A percentile compares a stretch with the other conserved stretches of the same genome.
Conservation (phyloP, 2,329 filamentous ascomycete species). For the Diaporthe sp. region DNA sequence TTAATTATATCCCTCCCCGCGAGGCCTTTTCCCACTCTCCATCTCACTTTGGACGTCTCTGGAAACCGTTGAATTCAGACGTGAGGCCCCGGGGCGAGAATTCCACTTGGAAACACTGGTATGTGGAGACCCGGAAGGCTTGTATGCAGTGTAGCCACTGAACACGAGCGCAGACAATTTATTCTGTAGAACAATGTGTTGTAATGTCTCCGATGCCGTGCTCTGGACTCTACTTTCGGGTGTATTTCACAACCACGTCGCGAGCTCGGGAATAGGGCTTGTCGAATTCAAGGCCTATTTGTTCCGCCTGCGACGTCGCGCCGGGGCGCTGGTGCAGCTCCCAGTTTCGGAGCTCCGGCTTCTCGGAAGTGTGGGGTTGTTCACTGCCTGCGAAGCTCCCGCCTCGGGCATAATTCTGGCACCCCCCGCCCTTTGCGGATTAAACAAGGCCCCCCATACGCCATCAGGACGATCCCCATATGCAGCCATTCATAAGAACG, state of each 20-base stretch:
- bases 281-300: neutral
- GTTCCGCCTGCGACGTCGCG: neutral
- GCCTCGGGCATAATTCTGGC: conserved; percentile 28
- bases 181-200: neutral
- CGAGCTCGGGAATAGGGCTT: neutral
- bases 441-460: neutral
- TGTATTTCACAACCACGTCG: too few relatives aligned
- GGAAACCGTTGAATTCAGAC: neutral
- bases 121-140: neutral
- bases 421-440: conserved; percentile 14
- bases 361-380: conserved; percentile 18
- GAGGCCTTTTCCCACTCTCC: neutral
- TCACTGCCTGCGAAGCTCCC: neutral
- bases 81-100: neutral
- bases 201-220: neutral
- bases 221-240: neutral
- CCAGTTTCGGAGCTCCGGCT: conserved; percentile 25
- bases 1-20: too few relatives aligned
- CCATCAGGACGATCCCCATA: neutral
- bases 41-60: neutral
- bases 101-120: neutral
- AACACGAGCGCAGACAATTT: neutral
- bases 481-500: conserved; percentile 9
- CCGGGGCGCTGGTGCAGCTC: conserved; percentile 2
- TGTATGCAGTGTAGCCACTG: neutral